Evolutionary conservation across 139 green algal species (phyloP), one percentile per base, ranked within the genome.

Genomic region (Zygnema cylindricum): DNA sequence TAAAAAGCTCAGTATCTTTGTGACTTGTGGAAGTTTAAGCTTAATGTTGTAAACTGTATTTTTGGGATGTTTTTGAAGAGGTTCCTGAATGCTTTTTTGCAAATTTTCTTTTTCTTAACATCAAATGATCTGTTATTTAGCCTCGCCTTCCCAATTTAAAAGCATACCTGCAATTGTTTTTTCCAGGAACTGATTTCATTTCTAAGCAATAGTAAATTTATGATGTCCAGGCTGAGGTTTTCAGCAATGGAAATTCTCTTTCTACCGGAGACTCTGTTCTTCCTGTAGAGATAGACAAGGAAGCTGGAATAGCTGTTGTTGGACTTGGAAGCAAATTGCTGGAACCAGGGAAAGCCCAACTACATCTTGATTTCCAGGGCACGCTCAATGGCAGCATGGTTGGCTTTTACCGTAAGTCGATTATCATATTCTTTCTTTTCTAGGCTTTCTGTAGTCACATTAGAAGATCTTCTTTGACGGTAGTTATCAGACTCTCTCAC

Each of bases 331-430:
- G 75, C 38, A 16, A 40, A 33, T 35, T 55, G 36, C 1, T 89
- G 36, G 43, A 85, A 38, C n/a, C 32, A 0, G 85, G 85, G 11
- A 43, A 35, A 23, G 85, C 85, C 23, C n/a, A 43, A 7, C 71
- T 89, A 1, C 42, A 71, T 1, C 43, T 89, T 30, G 38, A 89
- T 43, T 89, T 75, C 75, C 54, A 36, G 39, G 85, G 85, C 0
- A 89, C 77, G 39, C 85, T 71, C 85, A 89, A 89, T 43, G 75
- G 73, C 63, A 89, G 75, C 85, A 89, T 89, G 85, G 39, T 85
- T 25, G 85, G 85, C 0, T 89, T 89, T 73, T 89, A 89, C 85
- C 32, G 84, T 89, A 43, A 86, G 84, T 84, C 21, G 21, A n/a
- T 16, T 16, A 43, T 54, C 71, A 16, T 3, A 41, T 54, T 41